A percentile compares a stretch with the other conserved stretches of the same genome.
Evolutionary conservation across 352 stramenopile genomes (phyloP).

Genomic region (Saprolegnia parasitica): DNA sequence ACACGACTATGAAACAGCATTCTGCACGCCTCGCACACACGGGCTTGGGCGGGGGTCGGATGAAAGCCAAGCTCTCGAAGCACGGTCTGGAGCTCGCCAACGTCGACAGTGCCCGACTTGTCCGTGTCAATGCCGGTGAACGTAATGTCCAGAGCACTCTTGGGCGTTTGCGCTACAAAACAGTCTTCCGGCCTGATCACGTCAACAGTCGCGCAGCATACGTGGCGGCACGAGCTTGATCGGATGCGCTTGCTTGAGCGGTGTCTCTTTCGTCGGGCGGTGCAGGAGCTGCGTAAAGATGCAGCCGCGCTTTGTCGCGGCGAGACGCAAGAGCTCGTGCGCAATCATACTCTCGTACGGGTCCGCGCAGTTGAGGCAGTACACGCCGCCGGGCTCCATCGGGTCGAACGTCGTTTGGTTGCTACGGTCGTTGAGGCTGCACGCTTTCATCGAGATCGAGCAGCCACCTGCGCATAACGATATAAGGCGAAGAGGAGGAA

Average conservation of each 20-base stretch:
- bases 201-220: neutral
- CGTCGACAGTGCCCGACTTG: constrained; percentile 52
- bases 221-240: constrained; percentile 24
- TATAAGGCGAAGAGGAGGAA: too few species aligned
- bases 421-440: constrained; percentile 42
- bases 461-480: constrained; percentile 42
- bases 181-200: constrained; percentile 14
- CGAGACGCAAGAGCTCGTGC: constrained; percentile 66
- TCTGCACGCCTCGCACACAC: neutral
- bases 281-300: constrained; percentile 51
- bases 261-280: constrained; percentile 28
- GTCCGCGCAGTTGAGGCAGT: constrained; percentile 54
- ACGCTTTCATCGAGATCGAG: constrained; percentile 54
- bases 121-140: constrained; percentile 65
- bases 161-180: constrained; percentile 33
- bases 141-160: constrained; percentile 49
- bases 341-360: constrained; percentile 78
- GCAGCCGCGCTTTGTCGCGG: constrained; percentile 64
- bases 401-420: constrained; percentile 50
- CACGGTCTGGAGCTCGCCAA: constrained; percentile 51
- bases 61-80: constrained; percentile 65
- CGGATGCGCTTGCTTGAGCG: constrained; percentile 21
- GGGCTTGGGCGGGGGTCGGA: constrained; percentile 31
- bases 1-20: neutral
- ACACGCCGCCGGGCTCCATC: constrained; percentile 63